Percentiles rank a stretch among this genome's conserved stretches.
These are phyloP conservation scores for Cicer cuneatum DNA, from an alignment of 306 rosid genomes.

Conservation along the genomic window DNA sequence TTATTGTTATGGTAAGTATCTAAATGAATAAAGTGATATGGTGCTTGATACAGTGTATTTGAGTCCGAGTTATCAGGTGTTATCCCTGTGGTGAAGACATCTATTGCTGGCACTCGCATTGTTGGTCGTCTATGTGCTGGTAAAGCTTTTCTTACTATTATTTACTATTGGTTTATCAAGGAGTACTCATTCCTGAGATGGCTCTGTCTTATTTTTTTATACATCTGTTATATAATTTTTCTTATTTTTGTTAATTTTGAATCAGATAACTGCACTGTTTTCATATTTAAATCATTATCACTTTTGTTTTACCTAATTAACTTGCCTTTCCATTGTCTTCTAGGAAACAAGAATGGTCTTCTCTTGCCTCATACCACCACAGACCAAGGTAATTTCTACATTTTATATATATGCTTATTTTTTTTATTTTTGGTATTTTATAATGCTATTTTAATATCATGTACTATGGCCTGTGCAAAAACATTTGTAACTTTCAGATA, in stretches of 20 bases:
- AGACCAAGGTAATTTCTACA: slow-evolving; percentile 71
- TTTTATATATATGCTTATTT: slow-evolving; percentile 11
- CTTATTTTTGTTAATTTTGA: background rate
- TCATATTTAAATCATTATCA: background rate
- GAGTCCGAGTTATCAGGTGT: slow-evolving; percentile 80
- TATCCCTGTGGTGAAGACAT: slow-evolving; percentile 88
- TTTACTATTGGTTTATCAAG: background rate
- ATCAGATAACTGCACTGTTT: background rate
- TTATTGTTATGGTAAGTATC: background rate
- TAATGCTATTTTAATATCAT: slow-evolving; percentile 9
- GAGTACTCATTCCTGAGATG: slow-evolving; percentile 23
- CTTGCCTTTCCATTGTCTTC: slow-evolving; percentile 18
- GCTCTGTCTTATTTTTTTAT: background rate
- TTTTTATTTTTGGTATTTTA: slow-evolving; percentile 8
- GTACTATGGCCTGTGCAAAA: slow-evolving; percentile 25
- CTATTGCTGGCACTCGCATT: slow-evolving; percentile 86
- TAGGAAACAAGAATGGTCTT: slow-evolving; percentile 97
- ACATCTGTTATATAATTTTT: background rate
- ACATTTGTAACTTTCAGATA: background rate
- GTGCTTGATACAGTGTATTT: slow-evolving; percentile 57
- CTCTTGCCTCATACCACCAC: slow-evolving; percentile 93
- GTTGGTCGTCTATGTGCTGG: slow-evolving; percentile 97
- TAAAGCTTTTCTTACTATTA: slow-evolving; percentile 32
- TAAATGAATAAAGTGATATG: slow-evolving; percentile 21
- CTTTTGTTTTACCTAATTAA: slow-evolving; percentile 19